Conservation (phyloP, 768 basidiomycete species). For the Tephrocybe sp. region DNA sequence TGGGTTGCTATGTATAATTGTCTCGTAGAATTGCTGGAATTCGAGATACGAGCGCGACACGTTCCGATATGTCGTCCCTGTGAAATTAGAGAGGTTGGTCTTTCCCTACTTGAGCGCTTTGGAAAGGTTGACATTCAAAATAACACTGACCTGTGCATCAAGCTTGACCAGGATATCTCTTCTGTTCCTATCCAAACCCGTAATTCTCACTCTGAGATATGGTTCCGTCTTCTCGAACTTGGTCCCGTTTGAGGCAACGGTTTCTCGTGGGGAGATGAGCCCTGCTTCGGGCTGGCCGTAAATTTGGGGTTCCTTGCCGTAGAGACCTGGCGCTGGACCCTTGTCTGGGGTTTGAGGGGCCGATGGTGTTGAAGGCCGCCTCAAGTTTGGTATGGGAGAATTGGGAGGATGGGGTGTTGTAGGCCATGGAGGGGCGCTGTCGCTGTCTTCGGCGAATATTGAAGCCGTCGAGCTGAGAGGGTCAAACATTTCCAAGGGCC, state of each 20-base stretch:
- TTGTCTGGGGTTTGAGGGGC: constrained; percentile 49
- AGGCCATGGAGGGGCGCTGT: constrained; percentile 68
- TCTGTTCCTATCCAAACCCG: constrained; percentile 90
- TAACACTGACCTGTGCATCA: constrained; percentile 80
- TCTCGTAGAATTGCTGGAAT: constrained; percentile 91
- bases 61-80: constrained; percentile 85
- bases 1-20: constrained; percentile 85
- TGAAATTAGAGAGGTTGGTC: constrained; percentile 94
- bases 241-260: constrained; percentile 62
- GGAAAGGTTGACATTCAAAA: background rate
- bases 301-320: constrained; percentile 80
- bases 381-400: constrained; percentile 70
- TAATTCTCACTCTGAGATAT: constrained; percentile 86
- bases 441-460: constrained; percentile 51
- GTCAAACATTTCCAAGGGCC: constrained; percentile 56
- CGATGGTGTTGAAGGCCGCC: constrained; percentile 52
- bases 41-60: constrained; percentile 94
- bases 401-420: constrained; percentile 74
- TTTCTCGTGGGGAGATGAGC: constrained; percentile 71
- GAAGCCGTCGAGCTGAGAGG: constrained; percentile 60
- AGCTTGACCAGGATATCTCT: constrained; percentile 92
- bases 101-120: constrained; percentile 30
- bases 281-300: constrained; percentile 86
- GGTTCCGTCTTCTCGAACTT: constrained; percentile 76
- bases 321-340: constrained; percentile 54